These are phyloP conservation scores for Wickerhamiella kurtzmanii DNA, from an alignment of 805 yeast genomes.

Conservation along the genomic window DNA sequence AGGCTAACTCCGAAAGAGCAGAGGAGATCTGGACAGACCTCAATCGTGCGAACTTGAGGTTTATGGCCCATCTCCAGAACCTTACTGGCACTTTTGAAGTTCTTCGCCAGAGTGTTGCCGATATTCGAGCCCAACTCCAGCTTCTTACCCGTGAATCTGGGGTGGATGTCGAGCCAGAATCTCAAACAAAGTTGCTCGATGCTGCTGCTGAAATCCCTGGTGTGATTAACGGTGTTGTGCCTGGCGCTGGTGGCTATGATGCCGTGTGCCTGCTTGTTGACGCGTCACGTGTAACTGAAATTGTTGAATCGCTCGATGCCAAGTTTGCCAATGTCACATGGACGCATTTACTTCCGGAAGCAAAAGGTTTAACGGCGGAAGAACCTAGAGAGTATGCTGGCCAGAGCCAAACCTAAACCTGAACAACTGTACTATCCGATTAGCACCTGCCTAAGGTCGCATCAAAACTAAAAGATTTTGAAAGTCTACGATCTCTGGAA, in stretches of 20 bases:
- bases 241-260: conserved; percentile 98
- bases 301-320: neutral
- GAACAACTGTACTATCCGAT: too few relatives aligned
- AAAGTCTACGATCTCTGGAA: neutral
- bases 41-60: conserved; percentile 42
- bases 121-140: conserved; percentile 47
- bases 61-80: conserved; percentile 27
- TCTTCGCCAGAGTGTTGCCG: conserved; percentile 1
- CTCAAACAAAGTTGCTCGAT: conserved; percentile 61
- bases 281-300: conserved; percentile 20
- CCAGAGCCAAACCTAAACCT: neutral
- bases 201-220: conserved; percentile 46
- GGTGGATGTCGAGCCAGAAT: conserved; percentile 78
- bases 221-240: conserved; percentile 89
- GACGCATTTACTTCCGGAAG: conserved; percentile 1
- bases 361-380: neutral
- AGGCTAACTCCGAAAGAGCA: conserved; percentile 38
- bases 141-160: conserved; percentile 49
- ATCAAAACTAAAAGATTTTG: too few relatives aligned
- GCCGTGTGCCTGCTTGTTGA: conserved; percentile 67
- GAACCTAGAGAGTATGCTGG: neutral
- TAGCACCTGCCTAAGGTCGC: too few relatives aligned
- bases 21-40: conserved; percentile 39
- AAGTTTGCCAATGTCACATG: neutral
- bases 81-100: neutral